Evolutionary conservation across 352 stramenopile genomes (phyloP).

Genomic region (Thalassiosira livingstoniorum): DNA sequence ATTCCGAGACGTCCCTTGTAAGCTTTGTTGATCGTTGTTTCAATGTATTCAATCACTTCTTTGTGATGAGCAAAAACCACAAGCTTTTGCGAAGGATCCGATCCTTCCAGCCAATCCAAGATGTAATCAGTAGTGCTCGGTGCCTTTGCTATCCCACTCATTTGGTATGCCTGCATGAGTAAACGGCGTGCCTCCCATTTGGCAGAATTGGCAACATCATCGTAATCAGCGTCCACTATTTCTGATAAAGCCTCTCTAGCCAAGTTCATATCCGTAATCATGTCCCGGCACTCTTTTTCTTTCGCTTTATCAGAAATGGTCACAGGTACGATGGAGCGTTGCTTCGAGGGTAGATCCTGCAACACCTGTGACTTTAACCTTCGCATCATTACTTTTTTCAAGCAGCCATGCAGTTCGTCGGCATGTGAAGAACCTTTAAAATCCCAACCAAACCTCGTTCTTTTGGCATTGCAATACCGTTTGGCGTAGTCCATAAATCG

Average conservation of each 20-base stretch:
- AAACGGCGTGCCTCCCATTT: constrained; percentile 65
- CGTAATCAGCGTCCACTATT: constrained; percentile 51
- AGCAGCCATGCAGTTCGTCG: constrained; percentile 74
- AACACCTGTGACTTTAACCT: constrained; percentile 85
- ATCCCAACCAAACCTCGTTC: constrained; percentile 80
- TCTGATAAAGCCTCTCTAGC: constrained; percentile 55
- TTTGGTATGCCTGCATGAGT: constrained; percentile 77
- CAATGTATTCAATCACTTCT: constrained; percentile 79
- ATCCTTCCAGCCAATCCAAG: constrained; percentile 77
- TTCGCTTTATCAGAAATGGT: constrained; percentile 61
- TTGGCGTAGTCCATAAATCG: constrained; percentile 77
- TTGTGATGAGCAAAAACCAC: constrained; percentile 86
- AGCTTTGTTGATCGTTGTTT: constrained; percentile 62
- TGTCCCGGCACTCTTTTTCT: constrained; percentile 52
- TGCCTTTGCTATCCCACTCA: constrained; percentile 75
- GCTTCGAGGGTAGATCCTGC: constrained; percentile 83
- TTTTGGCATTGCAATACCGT: constrained; percentile 78
- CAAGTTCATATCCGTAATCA: constrained; percentile 65
- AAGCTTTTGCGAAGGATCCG: constrained; percentile 75
- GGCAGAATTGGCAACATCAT: constrained; percentile 58
- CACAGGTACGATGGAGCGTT: constrained; percentile 76
- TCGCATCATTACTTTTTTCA: constrained; percentile 84
- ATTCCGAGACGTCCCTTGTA: constrained; percentile 68
- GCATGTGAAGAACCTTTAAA: constrained; percentile 77
- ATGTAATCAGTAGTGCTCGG: constrained; percentile 69